phyloP scores from a whole-genome alignment of 768 basidiomycete species.

The Pleurotus citrinopileatus region DNA sequence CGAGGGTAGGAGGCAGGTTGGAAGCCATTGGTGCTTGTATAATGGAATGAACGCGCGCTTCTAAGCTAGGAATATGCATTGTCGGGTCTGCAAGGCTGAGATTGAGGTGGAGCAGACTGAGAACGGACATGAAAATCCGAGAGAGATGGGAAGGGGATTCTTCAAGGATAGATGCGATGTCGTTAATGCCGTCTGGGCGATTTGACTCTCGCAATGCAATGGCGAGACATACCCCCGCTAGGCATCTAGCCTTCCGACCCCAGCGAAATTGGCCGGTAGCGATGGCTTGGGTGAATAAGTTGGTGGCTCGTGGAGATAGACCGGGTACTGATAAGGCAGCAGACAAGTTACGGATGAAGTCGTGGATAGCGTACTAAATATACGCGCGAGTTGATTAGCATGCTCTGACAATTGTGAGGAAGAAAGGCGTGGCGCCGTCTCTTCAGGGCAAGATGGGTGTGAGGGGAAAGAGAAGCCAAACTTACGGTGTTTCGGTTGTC shows the following conservation, averaged over 20 bases:
- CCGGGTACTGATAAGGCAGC: constrained; percentile 57
- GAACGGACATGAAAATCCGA: constrained; percentile 52
- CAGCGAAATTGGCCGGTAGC: constrained; percentile 56
- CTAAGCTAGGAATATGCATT: constrained; percentile 54
- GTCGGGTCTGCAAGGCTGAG: constrained; percentile 56
- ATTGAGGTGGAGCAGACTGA: constrained; percentile 50
- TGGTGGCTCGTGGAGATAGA: constrained; percentile 61
- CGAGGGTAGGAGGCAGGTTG: constrained; percentile 23
- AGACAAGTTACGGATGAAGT: constrained; percentile 60
- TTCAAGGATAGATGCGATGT: constrained; percentile 66
- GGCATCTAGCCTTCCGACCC: constrained; percentile 70
- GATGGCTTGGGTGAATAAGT: constrained; percentile 71
- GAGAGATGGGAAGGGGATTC: constrained; percentile 49
- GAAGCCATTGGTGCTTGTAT: constrained; percentile 29
- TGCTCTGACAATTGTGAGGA: constrained; percentile 14
- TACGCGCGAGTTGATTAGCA: constrained; percentile 12
- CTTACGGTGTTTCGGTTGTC: constrained; percentile 62
- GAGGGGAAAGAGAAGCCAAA: no score
- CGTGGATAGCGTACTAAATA: constrained; percentile 56
- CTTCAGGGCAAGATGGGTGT: no score
- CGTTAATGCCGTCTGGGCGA: constrained; percentile 62
- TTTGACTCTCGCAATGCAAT: constrained; percentile 71
- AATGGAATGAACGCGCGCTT: constrained; percentile 44
- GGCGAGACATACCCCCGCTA: constrained; percentile 66
- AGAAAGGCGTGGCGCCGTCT: no score